These are phyloP conservation scores for Sporobolomyces roseus DNA, from an alignment of 768 basidiomycete genomes.

Conservation along the genomic window DNA sequence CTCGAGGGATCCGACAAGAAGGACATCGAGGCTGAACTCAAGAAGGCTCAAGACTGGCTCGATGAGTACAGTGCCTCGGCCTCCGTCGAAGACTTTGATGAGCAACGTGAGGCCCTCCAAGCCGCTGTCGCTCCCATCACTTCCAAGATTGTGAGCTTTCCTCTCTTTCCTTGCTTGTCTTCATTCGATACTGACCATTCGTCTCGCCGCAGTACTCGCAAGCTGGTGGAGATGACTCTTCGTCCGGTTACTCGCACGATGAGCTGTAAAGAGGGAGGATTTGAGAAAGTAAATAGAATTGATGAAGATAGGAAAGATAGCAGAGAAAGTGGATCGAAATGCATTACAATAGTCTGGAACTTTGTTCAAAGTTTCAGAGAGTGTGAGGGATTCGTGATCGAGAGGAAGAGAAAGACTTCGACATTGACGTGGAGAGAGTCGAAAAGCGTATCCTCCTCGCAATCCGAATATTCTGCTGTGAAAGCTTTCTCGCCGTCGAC, in stretches of 20 bases:
- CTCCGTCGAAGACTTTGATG: conserved; percentile 80
- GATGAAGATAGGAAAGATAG: neutral
- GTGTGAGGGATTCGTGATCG: no score
- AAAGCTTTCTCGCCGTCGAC: no score
- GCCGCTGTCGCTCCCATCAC: conserved; percentile 76
- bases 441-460: no score
- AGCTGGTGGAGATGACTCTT: conserved; percentile 53
- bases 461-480: no score
- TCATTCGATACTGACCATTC: no score
- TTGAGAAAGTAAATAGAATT: neutral
- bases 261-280: conserved; percentile 53
- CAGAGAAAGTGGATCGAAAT: neutral
- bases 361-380: no score
- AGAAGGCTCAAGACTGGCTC: conserved; percentile 87
- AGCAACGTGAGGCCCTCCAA: conserved; percentile 65
- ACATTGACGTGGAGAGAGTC: no score
- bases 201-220: no score
- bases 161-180: neutral
- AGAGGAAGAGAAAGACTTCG: no score
- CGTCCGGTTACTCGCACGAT: conserved; percentile 55
- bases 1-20: conserved; percentile 29
- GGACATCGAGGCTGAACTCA: conserved; percentile 64
- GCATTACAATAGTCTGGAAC: no score
- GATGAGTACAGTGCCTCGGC: conserved; percentile 75
- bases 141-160: conserved; percentile 56